Evolutionary conservation across 352 stramenopile species (phyloP).

Genomic region (Phytophthora ohioensis): DNA sequence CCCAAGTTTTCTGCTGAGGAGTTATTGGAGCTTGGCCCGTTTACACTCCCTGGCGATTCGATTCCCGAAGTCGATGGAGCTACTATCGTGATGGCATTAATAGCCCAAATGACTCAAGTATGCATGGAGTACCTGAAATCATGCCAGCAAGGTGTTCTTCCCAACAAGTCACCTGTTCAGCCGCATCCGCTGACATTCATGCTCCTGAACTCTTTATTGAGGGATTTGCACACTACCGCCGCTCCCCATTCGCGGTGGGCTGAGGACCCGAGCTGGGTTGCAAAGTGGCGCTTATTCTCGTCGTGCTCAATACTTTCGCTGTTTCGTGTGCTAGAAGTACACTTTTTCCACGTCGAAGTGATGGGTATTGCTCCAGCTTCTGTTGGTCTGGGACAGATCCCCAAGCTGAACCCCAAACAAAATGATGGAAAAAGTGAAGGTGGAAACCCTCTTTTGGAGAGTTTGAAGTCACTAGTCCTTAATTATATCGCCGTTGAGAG

Average conservation of each 20-base stretch:
- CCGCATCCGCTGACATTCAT: slow-evolving; percentile 90
- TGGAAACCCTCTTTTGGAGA: slow-evolving; percentile 74
- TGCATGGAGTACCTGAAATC: slow-evolving; percentile 83
- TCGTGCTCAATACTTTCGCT: slow-evolving; percentile 70
- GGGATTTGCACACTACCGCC: slow-evolving; percentile 49
- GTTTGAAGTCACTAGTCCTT: slow-evolving; percentile 72
- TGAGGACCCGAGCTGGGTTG: slow-evolving; percentile 28
- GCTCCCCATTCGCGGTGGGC: slow-evolving; percentile 25
- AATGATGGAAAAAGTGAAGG: slow-evolving; percentile 31
- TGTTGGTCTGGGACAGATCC: slow-evolving; percentile 82
- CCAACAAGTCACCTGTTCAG: slow-evolving; percentile 70
- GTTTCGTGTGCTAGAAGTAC: slow-evolving; percentile 76
- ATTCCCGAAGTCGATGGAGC: slow-evolving; percentile 55
- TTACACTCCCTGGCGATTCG: slow-evolving; percentile 54
- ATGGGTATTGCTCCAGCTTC: slow-evolving; percentile 79
- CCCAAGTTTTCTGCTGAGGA: slow-evolving; percentile 74
- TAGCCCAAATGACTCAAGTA: slow-evolving; percentile 71
- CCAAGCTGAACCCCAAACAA: slow-evolving; percentile 23
- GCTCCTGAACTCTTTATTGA: slow-evolving; percentile 85
- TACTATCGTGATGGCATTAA: slow-evolving; percentile 60
- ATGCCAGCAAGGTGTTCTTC: slow-evolving; percentile 70
- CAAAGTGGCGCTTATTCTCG: slow-evolving; percentile 75
- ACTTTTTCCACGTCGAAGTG: slow-evolving; percentile 90
- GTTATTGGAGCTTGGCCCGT: slow-evolving; percentile 71
- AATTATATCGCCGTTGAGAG: slow-evolving; percentile 53